A percentile compares a stretch with the other conserved stretches of the same genome.
Conservation (phyloP, 768 basidiomycete genomes). For the Podaxis sp. region DNA sequence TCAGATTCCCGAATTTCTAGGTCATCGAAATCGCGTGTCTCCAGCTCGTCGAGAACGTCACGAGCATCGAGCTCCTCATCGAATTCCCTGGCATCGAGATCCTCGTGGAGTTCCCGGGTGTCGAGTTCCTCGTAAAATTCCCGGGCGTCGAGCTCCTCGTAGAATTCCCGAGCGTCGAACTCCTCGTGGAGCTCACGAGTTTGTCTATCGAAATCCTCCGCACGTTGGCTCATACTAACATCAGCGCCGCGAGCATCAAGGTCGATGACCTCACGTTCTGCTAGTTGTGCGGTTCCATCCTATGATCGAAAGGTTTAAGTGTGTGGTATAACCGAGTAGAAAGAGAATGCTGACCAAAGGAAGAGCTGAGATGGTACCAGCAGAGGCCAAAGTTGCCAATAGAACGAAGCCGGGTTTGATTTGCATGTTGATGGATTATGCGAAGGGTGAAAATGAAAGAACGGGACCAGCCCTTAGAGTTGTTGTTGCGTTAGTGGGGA, state of each 20-base stretch:
- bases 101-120: too few species aligned
- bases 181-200: background rate
- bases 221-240: background rate
- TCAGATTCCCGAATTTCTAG: background rate
- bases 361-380: background rate
- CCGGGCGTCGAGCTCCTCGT: background rate
- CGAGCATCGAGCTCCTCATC: too few species aligned
- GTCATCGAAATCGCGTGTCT: background rate
- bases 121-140: background rate
- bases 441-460: background rate
- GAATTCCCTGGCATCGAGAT: too few species aligned
- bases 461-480: constrained; percentile 2
- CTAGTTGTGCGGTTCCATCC: background rate
- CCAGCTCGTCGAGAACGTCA: background rate
- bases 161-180: background rate
- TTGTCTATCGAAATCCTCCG: background rate
- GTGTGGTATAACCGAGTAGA: background rate
- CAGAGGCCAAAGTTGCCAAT: background rate
- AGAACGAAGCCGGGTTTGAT: constrained; percentile 2
- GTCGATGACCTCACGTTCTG: background rate
- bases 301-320: background rate
- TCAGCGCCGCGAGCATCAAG: background rate
- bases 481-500: background rate
- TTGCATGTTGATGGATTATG: background rate
- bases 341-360: background rate